Evolutionary conservation across 176 grass and related monocot species (phyloP), one percentile per base, ranked within the genome.

Genomic region (Tillandsia leiboldiana): DNA sequence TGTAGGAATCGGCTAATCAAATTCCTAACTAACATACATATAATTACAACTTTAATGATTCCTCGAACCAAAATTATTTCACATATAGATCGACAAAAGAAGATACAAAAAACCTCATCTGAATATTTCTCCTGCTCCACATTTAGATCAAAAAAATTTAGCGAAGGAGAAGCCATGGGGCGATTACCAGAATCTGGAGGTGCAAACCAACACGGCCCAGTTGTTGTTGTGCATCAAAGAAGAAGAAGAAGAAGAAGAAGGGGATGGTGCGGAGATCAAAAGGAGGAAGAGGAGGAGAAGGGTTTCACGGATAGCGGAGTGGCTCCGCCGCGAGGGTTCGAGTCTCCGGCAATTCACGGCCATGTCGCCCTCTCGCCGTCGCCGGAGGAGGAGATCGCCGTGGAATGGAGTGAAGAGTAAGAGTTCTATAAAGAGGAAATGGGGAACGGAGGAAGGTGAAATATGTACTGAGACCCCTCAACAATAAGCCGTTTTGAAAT

Each of bases 121-220:
- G 33, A 0, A 6, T 42, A 42, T 42, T 42, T 42, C 33, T 7
- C 33, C 33, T 42, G 4, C 53, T 57, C 53, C 4, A 57, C 14
- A 17, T 11, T 17, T 57, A 57, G n/a, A 17, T 8, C 3, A 57
- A 57, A 17, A 17, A 12, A 8, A 53, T 8, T 17, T 42, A 42
- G 33, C 53, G 17, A 57, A 57, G 14, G n/a, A 3, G 53, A 17
- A 3, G 13, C 7, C 14, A 57, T 15, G 53, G 62, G 0, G 2
- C 11, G 10, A 64, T 86, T 84, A 99, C 95, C 95, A 99, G 82
- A 90, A 99, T 2, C 90, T 89, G 20, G 95, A 99, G 66, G 90
- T 99, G 74, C 90, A 99, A 14, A 94, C 95, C 28, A 93, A 82
- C 64, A 94, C 87, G 70, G 87, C 95, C 95, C 87, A 99, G 77